Evolutionary conservation across 495 filamentous ascomycete genomes (phyloP).

Genomic region (Jackrogersella multiformis): DNA sequence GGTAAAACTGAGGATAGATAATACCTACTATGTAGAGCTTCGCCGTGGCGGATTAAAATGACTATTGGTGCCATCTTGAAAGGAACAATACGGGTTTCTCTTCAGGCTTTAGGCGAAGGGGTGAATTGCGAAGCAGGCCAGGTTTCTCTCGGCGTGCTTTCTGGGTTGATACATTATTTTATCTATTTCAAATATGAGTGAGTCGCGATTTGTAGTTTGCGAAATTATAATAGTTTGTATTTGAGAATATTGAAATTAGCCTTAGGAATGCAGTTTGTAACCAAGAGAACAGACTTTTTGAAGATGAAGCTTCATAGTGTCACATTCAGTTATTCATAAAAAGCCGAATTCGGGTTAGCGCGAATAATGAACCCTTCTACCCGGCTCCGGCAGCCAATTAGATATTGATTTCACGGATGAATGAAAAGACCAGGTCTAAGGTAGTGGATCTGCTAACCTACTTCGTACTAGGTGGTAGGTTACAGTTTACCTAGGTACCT

Average conservation of each 20-base stretch:
- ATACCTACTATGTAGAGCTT: slow-evolving; percentile 58
- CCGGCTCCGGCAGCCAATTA: slow-evolving; percentile 9
- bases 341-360: slow-evolving; percentile 29
- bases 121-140: slow-evolving; percentile 11
- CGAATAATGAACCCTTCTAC: slow-evolving; percentile 2
- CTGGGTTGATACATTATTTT: slow-evolving; percentile 26
- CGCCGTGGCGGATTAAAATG: slow-evolving; percentile 60
- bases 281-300: slow-evolving; percentile 18
- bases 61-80: slow-evolving; percentile 55
- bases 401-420: neutral
- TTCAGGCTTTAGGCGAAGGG: slow-evolving; percentile 12
- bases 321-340: slow-evolving; percentile 32
- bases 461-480: no score
- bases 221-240: slow-evolving; percentile 8
- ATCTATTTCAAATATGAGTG: neutral
- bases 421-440: no score
- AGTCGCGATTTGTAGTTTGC: neutral
- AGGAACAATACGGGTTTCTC: neutral
- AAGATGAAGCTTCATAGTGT: slow-evolving; percentile 36
- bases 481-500: no score
- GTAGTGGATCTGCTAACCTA: no score
- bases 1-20: neutral
- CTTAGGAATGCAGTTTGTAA: slow-evolving; percentile 4
- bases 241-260: neutral
- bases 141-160: slow-evolving; percentile 13